phyloP scores from a whole-genome alignment of 83 land plant species.

The Thuja plicata region DNA sequence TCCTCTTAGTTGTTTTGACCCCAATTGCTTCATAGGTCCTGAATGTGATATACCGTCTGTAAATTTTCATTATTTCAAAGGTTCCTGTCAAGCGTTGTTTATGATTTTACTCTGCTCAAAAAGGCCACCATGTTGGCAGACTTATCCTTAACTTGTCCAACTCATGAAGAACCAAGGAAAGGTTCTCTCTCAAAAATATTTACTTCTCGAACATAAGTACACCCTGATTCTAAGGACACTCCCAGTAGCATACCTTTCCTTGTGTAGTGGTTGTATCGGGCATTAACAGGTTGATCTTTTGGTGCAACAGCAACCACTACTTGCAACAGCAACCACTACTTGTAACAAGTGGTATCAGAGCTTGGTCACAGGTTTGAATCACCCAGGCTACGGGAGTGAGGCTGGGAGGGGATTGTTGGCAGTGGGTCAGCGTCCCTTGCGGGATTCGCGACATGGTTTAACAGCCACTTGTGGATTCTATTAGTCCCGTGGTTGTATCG shows the following conservation, averaged over 20 bases:
- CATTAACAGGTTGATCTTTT: too few species aligned
- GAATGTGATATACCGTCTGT: neutral
- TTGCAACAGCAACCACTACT: too few species aligned
- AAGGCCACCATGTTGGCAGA: neutral
- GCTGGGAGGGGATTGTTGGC: too few species aligned
- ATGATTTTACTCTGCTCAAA: neutral
- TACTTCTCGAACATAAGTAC: neutral
- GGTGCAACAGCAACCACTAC: too few species aligned
- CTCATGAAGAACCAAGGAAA: neutral
- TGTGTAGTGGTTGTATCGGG: neutral
- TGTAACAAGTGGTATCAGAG: too few species aligned
- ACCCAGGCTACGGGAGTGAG: too few species aligned
- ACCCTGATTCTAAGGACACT: neutral
- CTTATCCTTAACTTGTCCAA: neutral
- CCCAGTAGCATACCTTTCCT: neutral
- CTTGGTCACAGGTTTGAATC: too few species aligned
- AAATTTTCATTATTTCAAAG: neutral
- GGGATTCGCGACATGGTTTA: too few species aligned
- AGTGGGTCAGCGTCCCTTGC: too few species aligned
- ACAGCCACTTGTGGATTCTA: too few species aligned
- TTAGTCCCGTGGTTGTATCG: too few species aligned
- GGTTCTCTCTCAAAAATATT: neutral
- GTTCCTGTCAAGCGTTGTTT: neutral
- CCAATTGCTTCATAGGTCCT: neutral
- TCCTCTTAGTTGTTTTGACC: neutral